A percentile compares a stretch with the other conserved stretches of the same genome.
Conservation (phyloP, 331 rosid species). For the Prunus yedoensis region DNA sequence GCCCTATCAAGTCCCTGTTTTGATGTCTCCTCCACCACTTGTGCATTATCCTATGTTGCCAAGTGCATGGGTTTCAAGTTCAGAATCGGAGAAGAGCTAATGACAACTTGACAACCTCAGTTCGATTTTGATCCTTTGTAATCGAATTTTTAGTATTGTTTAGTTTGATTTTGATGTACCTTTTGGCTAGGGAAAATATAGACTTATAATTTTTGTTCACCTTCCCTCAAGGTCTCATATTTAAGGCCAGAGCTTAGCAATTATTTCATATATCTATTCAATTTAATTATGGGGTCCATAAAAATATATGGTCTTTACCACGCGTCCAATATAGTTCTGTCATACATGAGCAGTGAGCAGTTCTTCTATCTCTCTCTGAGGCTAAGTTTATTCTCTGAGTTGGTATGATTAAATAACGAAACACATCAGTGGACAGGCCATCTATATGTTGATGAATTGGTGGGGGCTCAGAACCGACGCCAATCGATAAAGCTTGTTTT, state of each 20-base stretch:
- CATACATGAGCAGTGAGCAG: neutral
- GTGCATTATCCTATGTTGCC: neutral
- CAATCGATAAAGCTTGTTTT: constrained; percentile 88
- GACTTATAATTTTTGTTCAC: too few species aligned
- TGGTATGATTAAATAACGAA: neutral
- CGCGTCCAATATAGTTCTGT: too few species aligned
- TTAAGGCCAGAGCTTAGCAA: too few species aligned
- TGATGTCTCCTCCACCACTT: neutral
- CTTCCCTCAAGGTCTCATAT: too few species aligned
- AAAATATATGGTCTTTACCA: too few species aligned
- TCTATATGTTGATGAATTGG: neutral
- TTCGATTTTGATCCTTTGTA: neutral
- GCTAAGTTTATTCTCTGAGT: neutral
- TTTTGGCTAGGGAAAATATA: too few species aligned
- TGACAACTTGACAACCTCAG: neutral
- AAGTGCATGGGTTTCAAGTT: neutral
- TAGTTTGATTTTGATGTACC: neutral
- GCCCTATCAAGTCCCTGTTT: neutral
- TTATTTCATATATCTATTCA: too few species aligned
- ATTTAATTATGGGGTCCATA: too few species aligned
- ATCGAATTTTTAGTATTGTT: neutral
- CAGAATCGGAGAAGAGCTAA: neutral
- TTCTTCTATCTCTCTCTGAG: neutral
- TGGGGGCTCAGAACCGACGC: constrained; percentile 53
- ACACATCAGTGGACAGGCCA: too few species aligned